Evolutionary conservation across 2,329 filamentous ascomycete genomes (phyloP), one percentile per base, ranked within the genome.

Genomic region (Pestalotiopsis fici): DNA sequence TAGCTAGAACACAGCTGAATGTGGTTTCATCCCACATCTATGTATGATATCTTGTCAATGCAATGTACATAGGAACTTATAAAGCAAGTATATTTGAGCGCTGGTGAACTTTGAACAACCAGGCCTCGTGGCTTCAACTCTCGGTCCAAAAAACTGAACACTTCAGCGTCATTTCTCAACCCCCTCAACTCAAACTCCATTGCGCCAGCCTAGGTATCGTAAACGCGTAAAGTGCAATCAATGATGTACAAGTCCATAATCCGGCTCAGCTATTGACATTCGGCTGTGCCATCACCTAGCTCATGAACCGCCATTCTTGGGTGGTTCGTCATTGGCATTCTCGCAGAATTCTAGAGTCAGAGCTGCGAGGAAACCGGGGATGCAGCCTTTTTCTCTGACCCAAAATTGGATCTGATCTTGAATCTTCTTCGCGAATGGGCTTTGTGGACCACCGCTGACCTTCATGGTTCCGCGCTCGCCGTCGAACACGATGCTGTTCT

Each of bases 401-500:
- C 96, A 99, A 79, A 97, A 98, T 71, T 94, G 91, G 75, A 98
- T 95, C 78, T 95, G 88, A 75, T 93, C 92, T 71, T 88, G 88
- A 70, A 99, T 97, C 79, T 94, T 91, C 66, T 88, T 83, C 1
- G 95, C 96, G 80, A 99, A 99, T 13, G 89, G 86, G 76, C 93
- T 97, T 76, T 93, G 88, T 1, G 94, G 93, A 0, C 96, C 96
- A 1, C 96, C 96, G 39, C 91, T 93, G 67, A 99, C 93, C 85
- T 99, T 99, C 96, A 99, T 99, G 1, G 95, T 98, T 7, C 95
- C 96, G 67, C 92, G 90, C 81, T 98, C 94, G 64, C 94, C 94
- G 79, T 97, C 94, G 78, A 98, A 98, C 0, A 97, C 89, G 68
- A 92, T 91, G 67, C 87, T 89, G 72, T 91, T 91, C 78, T 91